These are phyloP conservation scores for Phytophthora chlamydospora DNA, from an alignment of 352 stramenopile species.

Conservation along the genomic window DNA sequence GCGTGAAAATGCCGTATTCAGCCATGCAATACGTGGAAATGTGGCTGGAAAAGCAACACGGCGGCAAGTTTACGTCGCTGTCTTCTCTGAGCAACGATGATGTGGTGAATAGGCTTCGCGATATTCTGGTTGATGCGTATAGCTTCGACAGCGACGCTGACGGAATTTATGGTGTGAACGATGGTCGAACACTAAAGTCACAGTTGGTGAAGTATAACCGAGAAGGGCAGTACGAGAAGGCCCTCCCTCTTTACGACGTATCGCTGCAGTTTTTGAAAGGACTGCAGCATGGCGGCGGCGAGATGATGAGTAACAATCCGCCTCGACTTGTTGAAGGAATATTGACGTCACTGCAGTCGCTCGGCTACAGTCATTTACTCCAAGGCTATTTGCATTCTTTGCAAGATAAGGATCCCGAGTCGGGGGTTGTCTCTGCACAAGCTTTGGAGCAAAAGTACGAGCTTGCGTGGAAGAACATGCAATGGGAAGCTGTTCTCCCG, in stretches of 20 bases:
- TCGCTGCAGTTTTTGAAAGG: constrained; percentile 58
- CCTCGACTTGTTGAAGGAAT: constrained; percentile 53
- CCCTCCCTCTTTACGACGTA: constrained; percentile 78
- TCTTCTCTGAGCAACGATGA: constrained; percentile 35
- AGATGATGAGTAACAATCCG: constrained; percentile 3
- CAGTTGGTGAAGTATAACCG: constrained; percentile 79
- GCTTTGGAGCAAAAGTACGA: constrained; percentile 71
- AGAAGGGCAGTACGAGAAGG: constrained; percentile 61
- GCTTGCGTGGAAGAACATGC: constrained; percentile 78
- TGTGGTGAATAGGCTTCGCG: constrained; percentile 42
- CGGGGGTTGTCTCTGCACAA: constrained; percentile 17
- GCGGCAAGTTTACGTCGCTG: constrained; percentile 50
- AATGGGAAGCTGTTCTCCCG: constrained; percentile 66
- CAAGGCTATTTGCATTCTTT: constrained; percentile 57
- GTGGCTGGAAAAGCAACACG: constrained; percentile 75
- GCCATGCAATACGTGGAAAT: constrained; percentile 91
- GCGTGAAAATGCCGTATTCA: constrained; percentile 87
- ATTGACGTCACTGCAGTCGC: constrained; percentile 58
- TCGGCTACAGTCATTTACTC: constrained; percentile 82
- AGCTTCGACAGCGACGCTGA: constrained; percentile 70
- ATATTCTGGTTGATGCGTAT: constrained; percentile 73
- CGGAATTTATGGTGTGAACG: constrained; percentile 81
- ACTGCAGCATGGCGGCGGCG: constrained; percentile 7
- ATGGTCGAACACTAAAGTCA: constrained; percentile 68
- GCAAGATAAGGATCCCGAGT: constrained; percentile 1